Base-by-base conservation (phyloP, 116 monocot genomes). In the Zostera marina region DNA sequence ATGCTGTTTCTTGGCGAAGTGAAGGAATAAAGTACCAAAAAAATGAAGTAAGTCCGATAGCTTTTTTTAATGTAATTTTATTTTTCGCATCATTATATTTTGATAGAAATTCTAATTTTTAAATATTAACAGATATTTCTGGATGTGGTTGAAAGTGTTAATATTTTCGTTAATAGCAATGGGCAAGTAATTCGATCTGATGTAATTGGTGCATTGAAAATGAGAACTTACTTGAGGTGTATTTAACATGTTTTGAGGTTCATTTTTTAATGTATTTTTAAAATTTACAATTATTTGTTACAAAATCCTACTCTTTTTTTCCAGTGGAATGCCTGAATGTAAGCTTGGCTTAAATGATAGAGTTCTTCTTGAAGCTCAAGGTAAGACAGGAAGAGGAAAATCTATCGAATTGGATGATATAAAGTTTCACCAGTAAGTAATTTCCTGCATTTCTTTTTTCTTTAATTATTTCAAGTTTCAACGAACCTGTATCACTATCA, bases 261-360 rank as follows among this genome's bases (percentile, higher is more conserved):
- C 14, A 45, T 45, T 45, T 45, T 45, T 10, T 11, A 45, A 43
- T 22, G 14, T 2, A 45, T 45, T 11, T 14, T 43, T 43, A 43
- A 43, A 7, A 11, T 43, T 7, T 11, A 43, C 11, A 6, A 7
- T 43, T 43, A 43, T 43, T 43, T 43, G n/a, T n/a, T n/a, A n/a
- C n/a, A n/a, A n/a, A n/a, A n/a, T n/a, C n/a, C n/a, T n/a, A 43
- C 6, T 43, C 42, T 14, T 11, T 48, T 56, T 68, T 41, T 79
- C 66, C 77, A 93, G 93, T 81, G 93, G 93, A 19, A 93, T 93
- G 93, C 93, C 93, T 25, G 93, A 93, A 42, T 93, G 93, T 72
- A 93, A 88, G 64, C 84, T 93, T 47, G 93, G 93, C 25, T 62
- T 93, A 51, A 93, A 93, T 73, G 93, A 93, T 59, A 76, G 88